Percentiles rank a stretch among this genome's conserved stretches.
Evolutionary conservation across 331 rosid species (phyloP).

Genomic region (Quercus phellos): DNA sequence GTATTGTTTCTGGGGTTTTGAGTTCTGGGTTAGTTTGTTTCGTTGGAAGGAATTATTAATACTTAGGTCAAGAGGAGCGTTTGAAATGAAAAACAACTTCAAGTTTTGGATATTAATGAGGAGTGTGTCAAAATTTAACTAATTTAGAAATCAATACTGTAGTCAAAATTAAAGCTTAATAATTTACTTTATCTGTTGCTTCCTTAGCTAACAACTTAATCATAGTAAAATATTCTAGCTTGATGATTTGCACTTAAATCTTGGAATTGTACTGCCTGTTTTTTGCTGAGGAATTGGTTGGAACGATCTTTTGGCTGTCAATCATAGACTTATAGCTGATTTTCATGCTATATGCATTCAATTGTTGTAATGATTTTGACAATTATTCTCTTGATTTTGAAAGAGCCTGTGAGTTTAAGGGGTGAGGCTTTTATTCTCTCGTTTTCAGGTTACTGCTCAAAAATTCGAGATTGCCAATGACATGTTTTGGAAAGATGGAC

Average conservation of each 20-base stretch:
- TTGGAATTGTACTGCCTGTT: too few relatives aligned
- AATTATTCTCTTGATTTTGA: background rate
- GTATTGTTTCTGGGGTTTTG: too few relatives aligned
- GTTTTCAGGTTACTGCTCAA: conserved; percentile 36
- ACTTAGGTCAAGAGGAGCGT: too few relatives aligned
- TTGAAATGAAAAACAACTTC: too few relatives aligned
- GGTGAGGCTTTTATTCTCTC: background rate
- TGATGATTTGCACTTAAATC: too few relatives aligned
- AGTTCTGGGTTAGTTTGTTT: conserved; percentile 1
- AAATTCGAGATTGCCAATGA: conserved; percentile 69
- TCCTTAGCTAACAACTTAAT: background rate
- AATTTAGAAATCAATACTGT: background rate
- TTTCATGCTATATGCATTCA: background rate
- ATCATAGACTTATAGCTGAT: background rate
- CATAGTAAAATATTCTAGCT: background rate
- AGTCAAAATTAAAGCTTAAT: background rate
- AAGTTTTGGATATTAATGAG: background rate
- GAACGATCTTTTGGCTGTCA: background rate
- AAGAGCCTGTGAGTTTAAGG: background rate
- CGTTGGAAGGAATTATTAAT: background rate
- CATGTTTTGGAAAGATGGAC: conserved; percentile 86
- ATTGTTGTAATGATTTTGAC: background rate
- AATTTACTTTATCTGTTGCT: background rate
- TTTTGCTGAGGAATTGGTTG: background rate
- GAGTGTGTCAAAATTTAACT: background rate